These are phyloP conservation scores for Backusella parvicylindrica DNA, from an alignment of 192 early-diverging fungal genomes.

Conservation along the genomic window DNA sequence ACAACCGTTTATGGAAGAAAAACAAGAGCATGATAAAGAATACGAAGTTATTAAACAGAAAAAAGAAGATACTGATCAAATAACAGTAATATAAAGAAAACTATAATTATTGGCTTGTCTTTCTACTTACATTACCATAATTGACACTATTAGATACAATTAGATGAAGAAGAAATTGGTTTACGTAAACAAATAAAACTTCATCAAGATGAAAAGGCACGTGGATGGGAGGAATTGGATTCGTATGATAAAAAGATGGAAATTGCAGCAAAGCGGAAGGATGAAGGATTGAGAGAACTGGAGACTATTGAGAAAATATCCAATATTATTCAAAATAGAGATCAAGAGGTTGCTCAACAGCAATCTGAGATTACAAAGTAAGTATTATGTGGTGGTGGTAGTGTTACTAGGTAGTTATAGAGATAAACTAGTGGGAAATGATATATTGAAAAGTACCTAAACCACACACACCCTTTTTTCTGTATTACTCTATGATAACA, in stretches of 20 bases:
- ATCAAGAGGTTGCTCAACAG: background rate
- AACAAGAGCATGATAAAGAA: conserved; percentile 2
- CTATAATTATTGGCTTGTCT: background rate
- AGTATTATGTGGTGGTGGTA: background rate
- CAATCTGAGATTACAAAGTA: background rate
- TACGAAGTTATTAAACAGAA: background rate
- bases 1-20: conserved; percentile 1
- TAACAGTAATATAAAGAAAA: background rate
- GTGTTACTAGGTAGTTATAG: background rate
- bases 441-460: too few relatives aligned
- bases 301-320: background rate
- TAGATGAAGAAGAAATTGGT: background rate
- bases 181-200: background rate
- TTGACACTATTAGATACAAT: background rate
- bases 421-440: background rate
- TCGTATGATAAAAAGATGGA: background rate
- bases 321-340: background rate
- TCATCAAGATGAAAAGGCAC: conserved; percentile 9
- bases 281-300: background rate
- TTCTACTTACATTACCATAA: too few relatives aligned
- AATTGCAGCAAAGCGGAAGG: background rate
- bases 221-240: background rate
- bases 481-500: background rate
- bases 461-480: too few relatives aligned
- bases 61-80: background rate